Percentiles rank a stretch among this genome's conserved stretches.
These are phyloP conservation scores for Streptanthus diversifolius DNA, from an alignment of 345 rosid species.

Conservation along the genomic window DNA sequence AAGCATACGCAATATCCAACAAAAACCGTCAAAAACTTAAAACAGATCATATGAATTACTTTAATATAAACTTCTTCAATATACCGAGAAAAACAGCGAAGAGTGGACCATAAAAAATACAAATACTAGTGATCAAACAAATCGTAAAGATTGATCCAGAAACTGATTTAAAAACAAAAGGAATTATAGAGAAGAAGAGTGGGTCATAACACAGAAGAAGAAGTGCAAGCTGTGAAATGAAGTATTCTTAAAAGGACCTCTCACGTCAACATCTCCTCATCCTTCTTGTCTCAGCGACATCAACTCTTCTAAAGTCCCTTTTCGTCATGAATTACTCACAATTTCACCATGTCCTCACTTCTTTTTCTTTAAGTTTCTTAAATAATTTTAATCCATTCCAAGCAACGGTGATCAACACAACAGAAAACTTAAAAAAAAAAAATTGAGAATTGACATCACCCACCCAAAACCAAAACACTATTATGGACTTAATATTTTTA, in stretches of 20 bases:
- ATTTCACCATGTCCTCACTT: not conserved
- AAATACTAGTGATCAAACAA: not conserved
- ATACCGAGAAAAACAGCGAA: not conserved
- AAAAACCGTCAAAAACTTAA: not conserved
- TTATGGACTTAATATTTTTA: not conserved
- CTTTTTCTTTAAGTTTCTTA: not conserved
- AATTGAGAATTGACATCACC: not conserved
- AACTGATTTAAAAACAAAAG: not conserved
- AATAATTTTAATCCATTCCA: not conserved
- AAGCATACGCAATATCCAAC: not conserved
- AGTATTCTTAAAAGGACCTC: conserved; percentile 11
- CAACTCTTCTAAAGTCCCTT: conserved; percentile 1
- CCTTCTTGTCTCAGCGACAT: conserved; percentile 18
- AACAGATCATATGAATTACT: not conserved
- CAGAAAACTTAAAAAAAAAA: no score
- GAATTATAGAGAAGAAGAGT: not conserved
- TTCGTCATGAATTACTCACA: not conserved
- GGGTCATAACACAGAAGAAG: conserved; percentile 29
- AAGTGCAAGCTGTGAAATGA: conserved; percentile 34
- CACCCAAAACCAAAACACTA: not conserved
- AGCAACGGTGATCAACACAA: conserved; percentile 11
- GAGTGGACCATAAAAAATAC: conserved; percentile 19
- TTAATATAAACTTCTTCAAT: not conserved
- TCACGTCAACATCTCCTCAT: conserved; percentile 25
- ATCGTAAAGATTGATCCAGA: conserved; percentile 18